These are phyloP conservation scores for Nephelium lappaceum DNA, from an alignment of 345 rosid species.

Conservation along the genomic window DNA sequence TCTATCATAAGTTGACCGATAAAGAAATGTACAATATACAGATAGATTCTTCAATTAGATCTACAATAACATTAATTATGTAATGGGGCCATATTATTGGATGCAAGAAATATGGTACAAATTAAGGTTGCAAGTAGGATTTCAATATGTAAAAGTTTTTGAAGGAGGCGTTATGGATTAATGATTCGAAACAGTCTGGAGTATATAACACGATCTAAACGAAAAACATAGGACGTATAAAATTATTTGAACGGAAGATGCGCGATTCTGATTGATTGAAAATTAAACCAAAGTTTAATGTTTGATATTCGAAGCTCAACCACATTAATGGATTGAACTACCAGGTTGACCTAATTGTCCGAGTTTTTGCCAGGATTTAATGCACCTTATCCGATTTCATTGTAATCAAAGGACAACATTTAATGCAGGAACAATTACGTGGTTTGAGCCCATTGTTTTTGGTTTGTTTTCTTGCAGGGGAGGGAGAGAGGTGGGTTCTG, in stretches of 20 bases:
- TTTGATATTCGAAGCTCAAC: background rate
- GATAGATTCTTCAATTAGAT: background rate
- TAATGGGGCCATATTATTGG: background rate
- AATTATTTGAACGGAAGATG: no score
- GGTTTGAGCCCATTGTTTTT: background rate
- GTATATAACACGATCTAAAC: background rate
- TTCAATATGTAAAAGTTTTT: no score
- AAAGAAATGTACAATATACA: background rate
- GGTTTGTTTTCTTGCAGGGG: no score
- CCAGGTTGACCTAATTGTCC: no score
- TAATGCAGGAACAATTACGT: background rate
- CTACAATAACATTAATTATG: background rate
- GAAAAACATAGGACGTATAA: no score
- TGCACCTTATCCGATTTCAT: background rate
- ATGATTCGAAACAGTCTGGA: no score
- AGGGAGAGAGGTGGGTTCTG: background rate
- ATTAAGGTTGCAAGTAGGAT: no score
- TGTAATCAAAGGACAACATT: background rate
- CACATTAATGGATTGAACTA: constrained; percentile 3
- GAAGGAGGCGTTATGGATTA: no score
- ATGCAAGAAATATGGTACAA: no score
- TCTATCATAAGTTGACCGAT: background rate
- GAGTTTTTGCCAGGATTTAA: background rate
- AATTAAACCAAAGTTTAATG: no score
- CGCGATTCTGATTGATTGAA: background rate